Evolutionary conservation across 768 basidiomycete species (phyloP), one percentile per base, ranked within the genome.

Genomic region (Boletus reticulatus): DNA sequence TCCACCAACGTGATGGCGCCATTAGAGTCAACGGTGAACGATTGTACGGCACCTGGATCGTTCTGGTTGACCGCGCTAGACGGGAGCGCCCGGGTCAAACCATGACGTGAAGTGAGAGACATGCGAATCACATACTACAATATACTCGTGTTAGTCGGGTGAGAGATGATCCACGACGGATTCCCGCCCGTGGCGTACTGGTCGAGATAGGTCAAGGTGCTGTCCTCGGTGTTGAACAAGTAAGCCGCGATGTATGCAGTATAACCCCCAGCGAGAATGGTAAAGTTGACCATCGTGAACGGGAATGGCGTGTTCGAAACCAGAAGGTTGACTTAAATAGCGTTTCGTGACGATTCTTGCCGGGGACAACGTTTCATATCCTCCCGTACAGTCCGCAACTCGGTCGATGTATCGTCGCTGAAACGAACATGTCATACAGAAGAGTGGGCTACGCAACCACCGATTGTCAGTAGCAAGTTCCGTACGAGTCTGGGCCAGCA

Each of bases 201-300:
- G 60, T 72, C 69, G 39, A 79, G 53, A 22, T 84, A 71, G 3
- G 78, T 75, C 48, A 88, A 68, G 6, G 78, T 70, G 16, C 73
- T 75, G 19, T 75, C 71, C 20, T 79, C 73, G 12, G 81, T 70
- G 62, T 82, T 78, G 72, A 88, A 89, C 36, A 82, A 63, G 67
- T 87, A 88, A 0, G 83, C 80, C 3, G 82, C 83, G 51, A 89
- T 75, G 61, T 84, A 85, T 55, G 80, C 69, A 22, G 73, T 68
- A 64, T 82, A 88, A 16, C 86, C 86, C 34, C 87, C 86, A 31
- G 87, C 87, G 36, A 88, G 76, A 57, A 89, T 84, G 5, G 76
- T 85, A 64, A 85, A 82, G 52, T 81, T 77, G 61, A 88, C 86
- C 87, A 88, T 88, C 43, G 55, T 20, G 36, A 20, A 48, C 2